Evolutionary conservation across 495 filamentous ascomycete species (phyloP), one percentile per base, ranked within the genome.

Genomic region (Darksidea phi): DNA sequence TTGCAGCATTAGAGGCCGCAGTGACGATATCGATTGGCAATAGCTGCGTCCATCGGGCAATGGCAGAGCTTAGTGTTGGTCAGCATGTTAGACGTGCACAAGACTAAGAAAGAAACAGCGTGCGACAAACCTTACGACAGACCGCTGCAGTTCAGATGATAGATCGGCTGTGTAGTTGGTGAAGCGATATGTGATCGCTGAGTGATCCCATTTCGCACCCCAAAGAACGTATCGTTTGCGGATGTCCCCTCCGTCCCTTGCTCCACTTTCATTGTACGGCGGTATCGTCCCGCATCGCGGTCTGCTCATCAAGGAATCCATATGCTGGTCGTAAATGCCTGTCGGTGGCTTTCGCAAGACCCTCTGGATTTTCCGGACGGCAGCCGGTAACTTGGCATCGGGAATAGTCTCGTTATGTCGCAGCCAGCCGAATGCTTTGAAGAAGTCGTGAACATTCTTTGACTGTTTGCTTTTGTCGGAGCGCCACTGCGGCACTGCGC

Each of bases 151-250:
- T 25, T 58, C 55, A 24, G n/a, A 11, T 1, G 48, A 13, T 5
- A 66, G 10, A 32, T 66, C 63, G 7, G 41, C 23, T 1, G 63
- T 61, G 38, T 48, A 66, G 47, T 66, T 66, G 23, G 56, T 20
- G 36, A 60, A 66, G 8, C 36, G 49, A 25, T 66, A 66, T 11
- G 63, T 66, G 23, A 66, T 49, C 6, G 56, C 17, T 13, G 63
- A 55, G 34, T 61, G 63, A 48, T 66, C 57, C 63, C 63, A 66
- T 37, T 66, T 66, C 17, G 63, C 28, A n/a, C 63, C 63, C 56
- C 56, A 66, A 1, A 66, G 34, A 15, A 61, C 52, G 41, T 45
- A 66, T 57, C 57, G 36, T 51, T 60, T 65, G 15, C 41, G 45
- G 17, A 41, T 48, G 25, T 18, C 24, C 0, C 11, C 25, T 32